A percentile compares a stretch with the other conserved stretches of the same genome.
Evolutionary conservation across 768 basidiomycete species (phyloP).

Genomic region (Amanita jacksonii): DNA sequence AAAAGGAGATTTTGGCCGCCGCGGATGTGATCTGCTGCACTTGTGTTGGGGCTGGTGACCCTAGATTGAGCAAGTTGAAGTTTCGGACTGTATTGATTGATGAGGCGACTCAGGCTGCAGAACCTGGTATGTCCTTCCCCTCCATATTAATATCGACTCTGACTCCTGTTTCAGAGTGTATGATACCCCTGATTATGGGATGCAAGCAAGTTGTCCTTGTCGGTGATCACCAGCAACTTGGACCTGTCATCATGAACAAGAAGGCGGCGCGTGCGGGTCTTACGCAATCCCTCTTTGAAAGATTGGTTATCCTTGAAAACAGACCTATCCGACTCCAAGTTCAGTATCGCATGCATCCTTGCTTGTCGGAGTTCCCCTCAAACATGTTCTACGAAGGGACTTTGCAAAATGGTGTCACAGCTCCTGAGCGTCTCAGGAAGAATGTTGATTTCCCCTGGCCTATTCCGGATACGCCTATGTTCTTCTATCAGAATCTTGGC

Average conservation of each 20-base stretch:
- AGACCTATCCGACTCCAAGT: constrained; percentile 97
- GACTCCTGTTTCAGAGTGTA: constrained; percentile 62
- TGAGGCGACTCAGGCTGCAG: constrained; percentile 96
- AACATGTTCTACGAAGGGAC: constrained; percentile 99
- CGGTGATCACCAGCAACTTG: constrained; percentile 96
- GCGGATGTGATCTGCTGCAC: constrained; percentile 99
- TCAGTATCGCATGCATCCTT: constrained; percentile 99
- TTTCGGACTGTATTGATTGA: constrained; percentile 98
- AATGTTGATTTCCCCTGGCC: constrained; percentile 99
- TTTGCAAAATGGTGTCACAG: constrained; percentile 97
- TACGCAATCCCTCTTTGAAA: constrained; percentile 96
- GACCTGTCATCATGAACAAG: constrained; percentile 99
- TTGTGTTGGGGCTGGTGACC: constrained; percentile 96
- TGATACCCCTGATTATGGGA: constrained; percentile 97
- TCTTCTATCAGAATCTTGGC: constrained; percentile 98
- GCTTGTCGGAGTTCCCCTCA: constrained; percentile 96
- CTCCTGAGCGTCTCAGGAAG: constrained; percentile 93
- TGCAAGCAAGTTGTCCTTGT: constrained; percentile 98
- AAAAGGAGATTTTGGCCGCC: constrained; percentile 91
- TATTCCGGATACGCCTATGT: constrained; percentile 94
- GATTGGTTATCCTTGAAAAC: constrained; percentile 90
- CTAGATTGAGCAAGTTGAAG: constrained; percentile 92
- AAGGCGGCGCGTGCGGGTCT: constrained; percentile 98
- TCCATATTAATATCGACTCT: constrained; percentile 9
- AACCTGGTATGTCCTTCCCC: constrained; percentile 59